Percentiles rank a stretch among this genome's conserved stretches.
Conservation (phyloP, 2,329 filamentous ascomycete genomes). For the Exutisphaerella laricina region DNA sequence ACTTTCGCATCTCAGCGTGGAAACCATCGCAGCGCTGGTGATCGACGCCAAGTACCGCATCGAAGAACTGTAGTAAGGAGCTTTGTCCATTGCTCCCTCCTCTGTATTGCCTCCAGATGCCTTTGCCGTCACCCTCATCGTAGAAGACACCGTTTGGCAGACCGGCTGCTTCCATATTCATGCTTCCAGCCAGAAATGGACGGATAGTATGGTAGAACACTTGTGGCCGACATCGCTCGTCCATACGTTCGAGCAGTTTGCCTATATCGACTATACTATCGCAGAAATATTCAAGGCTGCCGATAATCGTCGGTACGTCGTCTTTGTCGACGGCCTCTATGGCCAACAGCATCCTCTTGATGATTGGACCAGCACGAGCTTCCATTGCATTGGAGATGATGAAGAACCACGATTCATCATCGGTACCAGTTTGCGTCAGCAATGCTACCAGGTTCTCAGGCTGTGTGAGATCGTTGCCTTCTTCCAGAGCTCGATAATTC, state of each 20-base stretch:
- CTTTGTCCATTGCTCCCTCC: constrained; percentile 54
- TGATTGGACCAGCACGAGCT: constrained; percentile 44
- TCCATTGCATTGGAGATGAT: constrained; percentile 50
- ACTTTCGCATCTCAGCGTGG: constrained; percentile 46
- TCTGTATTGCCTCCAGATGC: constrained; percentile 47
- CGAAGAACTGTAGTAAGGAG: constrained; percentile 50
- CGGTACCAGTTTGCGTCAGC: constrained; percentile 82
- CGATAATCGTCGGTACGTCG: constrained; percentile 35
- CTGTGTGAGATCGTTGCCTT: constrained; percentile 68
- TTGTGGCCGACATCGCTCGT: constrained; percentile 45
- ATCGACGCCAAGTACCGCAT: constrained; percentile 48
- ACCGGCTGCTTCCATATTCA: constrained; percentile 49
- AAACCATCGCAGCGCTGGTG: constrained; percentile 32
- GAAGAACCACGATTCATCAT: constrained; percentile 86
- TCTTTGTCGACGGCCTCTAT: constrained; percentile 41
- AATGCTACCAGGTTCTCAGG: constrained; percentile 79
- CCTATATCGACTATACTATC: constrained; percentile 41
- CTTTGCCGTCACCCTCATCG: constrained; percentile 45
- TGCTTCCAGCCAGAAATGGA: constrained; percentile 49
- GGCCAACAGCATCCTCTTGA: constrained; percentile 44
- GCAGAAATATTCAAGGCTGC: constrained; percentile 38
- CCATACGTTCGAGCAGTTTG: constrained; percentile 45
- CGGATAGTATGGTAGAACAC: constrained; percentile 50
- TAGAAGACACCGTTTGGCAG: constrained; percentile 50
- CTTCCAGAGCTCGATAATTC: constrained; percentile 90